These are phyloP conservation scores for Cladosporium sp. DNA, from an alignment of 2,329 filamentous ascomycete genomes.

Conservation along the genomic window DNA sequence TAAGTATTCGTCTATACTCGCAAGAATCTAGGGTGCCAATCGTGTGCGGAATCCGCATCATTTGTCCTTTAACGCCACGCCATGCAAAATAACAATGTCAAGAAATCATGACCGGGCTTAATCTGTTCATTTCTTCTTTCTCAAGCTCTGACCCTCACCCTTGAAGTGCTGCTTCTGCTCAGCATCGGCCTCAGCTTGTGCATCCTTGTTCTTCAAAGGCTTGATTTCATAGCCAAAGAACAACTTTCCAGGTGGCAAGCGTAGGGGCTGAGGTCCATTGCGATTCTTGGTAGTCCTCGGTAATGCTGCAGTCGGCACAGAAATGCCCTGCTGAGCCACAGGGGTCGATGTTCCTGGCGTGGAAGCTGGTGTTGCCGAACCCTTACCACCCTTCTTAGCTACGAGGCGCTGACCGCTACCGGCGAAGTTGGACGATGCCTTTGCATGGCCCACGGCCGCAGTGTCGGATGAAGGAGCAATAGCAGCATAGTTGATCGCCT, in stretches of 20 bases:
- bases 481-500: conserved; percentile 91
- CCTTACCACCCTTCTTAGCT: conserved; percentile 71
- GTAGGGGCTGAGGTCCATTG: conserved; percentile 80
- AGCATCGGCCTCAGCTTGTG: conserved; percentile 61
- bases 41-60: not conserved
- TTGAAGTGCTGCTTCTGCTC: conserved; percentile 50
- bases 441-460: conserved; percentile 58
- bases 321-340: conserved; percentile 34
- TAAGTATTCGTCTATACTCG: not conserved
- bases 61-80: not conserved
- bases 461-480: conserved; percentile 75
- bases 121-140: conserved; percentile 61
- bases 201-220: conserved; percentile 74
- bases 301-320: conserved; percentile 34
- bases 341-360: conserved; percentile 47
- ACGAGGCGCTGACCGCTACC: conserved; percentile 77
- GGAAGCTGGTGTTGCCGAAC: conserved; percentile 45
- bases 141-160: conserved; percentile 77
- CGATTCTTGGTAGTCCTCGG: conserved; percentile 44
- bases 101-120: not conserved
- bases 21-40: not conserved
- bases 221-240: conserved; percentile 96
- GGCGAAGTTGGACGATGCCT: conserved; percentile 71
- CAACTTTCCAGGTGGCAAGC: conserved; percentile 80
- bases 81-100: not conserved